phyloP scores from a whole-genome alignment of 257 asterid genomes.

The Verbascum thapsus region DNA sequence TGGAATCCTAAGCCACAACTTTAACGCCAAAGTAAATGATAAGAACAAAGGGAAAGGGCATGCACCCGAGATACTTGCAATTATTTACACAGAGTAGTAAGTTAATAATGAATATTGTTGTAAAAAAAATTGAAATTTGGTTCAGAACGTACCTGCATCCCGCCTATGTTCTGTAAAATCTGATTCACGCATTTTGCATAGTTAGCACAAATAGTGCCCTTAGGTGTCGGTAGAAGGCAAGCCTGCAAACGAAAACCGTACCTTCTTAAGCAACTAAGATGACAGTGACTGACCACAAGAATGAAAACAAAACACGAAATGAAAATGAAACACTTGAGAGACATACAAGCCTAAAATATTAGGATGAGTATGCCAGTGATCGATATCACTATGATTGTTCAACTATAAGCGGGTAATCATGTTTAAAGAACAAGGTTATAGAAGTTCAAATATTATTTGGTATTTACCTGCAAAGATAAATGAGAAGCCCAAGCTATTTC shows the following conservation, averaged over 20 bases:
- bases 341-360: too few relatives aligned
- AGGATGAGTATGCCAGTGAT: constrained; percentile 10
- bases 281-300: constrained; percentile 16
- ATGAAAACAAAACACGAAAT: constrained; percentile 21
- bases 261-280: constrained; percentile 19
- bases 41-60: constrained; percentile 36
- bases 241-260: constrained; percentile 59
- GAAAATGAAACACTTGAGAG: background rate
- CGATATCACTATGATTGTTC: constrained; percentile 10
- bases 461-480: constrained; percentile 84
- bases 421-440: constrained; percentile 10
- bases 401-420: constrained; percentile 1
- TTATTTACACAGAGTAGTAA: background rate
- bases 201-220: constrained; percentile 77
- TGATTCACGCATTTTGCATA: constrained; percentile 91
- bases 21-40: constrained; percentile 36
- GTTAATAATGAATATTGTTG: background rate
- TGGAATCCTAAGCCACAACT: constrained; percentile 98
- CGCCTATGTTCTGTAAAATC: constrained; percentile 75
- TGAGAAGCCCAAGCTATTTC: constrained; percentile 99
- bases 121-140: constrained; percentile 5
- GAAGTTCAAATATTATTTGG: background rate
- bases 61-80: constrained; percentile 15
- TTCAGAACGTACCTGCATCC: constrained; percentile 73
- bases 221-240: constrained; percentile 91